A percentile compares a stretch with the other conserved stretches of the same genome.
These are phyloP conservation scores for Fennellomyces sp. DNA, from an alignment of 371 early-diverging fungal species.

Conservation along the genomic window DNA sequence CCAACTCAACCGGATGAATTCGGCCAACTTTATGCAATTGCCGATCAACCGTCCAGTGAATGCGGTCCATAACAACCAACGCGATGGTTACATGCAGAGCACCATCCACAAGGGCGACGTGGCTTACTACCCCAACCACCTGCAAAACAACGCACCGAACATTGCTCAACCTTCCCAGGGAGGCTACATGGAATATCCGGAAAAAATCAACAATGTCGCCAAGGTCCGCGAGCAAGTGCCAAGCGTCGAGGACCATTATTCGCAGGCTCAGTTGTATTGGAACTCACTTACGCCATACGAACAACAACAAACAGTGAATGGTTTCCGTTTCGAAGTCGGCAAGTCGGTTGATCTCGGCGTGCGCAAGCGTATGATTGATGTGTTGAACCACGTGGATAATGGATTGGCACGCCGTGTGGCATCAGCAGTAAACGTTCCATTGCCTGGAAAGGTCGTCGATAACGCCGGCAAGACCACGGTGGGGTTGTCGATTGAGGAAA, in stretches of 20 bases:
- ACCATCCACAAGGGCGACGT: conserved; percentile 30
- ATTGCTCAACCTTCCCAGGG: conserved; percentile 26
- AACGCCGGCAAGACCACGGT: conserved; percentile 24
- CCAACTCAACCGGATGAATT: conserved; percentile 49
- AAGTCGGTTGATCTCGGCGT: conserved; percentile 29
- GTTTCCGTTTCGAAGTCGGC: conserved; percentile 40
- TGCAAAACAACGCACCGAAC: conserved; percentile 33
- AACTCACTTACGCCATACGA: conserved; percentile 41
- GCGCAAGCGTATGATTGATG: conserved; percentile 35
- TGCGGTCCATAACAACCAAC: conserved; percentile 52
- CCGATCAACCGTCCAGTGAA: conserved; percentile 56
- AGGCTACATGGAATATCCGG: conserved; percentile 41
- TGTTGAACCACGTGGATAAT: conserved; percentile 43
- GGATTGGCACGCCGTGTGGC: conserved; percentile 41
- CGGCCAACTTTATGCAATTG: conserved; percentile 51
- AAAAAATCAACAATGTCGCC: conserved; percentile 12
- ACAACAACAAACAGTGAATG: conserved; percentile 40
- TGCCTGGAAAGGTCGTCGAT: conserved; percentile 24
- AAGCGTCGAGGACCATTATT: conserved; percentile 42
- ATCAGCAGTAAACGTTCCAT: conserved; percentile 25
- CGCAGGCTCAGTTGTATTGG: conserved; percentile 46
- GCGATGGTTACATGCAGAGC: conserved; percentile 46
- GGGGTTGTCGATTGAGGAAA: conserved; percentile 36
- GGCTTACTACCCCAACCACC: conserved; percentile 29
- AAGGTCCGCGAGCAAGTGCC: conserved; percentile 23